Percentiles rank a stretch among this genome's conserved stretches.
These are phyloP conservation scores for Linderniella brevidens DNA, from an alignment of 257 asterid species.

Conservation along the genomic window DNA sequence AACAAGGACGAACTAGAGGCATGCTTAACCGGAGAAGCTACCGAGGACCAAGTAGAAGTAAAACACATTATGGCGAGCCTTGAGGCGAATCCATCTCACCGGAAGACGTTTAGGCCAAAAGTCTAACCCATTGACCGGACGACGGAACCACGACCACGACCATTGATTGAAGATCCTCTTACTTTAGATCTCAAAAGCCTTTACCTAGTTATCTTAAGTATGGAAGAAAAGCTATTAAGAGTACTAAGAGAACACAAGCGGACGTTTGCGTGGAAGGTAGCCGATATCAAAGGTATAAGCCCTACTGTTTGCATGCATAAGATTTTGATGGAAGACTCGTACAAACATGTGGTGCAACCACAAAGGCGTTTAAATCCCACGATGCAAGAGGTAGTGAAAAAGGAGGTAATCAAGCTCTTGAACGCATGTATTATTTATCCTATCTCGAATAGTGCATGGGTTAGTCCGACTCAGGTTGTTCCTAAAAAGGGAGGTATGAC, in stretches of 20 bases:
- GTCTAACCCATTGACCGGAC: background rate
- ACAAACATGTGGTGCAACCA: background rate
- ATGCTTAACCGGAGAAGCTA: too few species aligned
- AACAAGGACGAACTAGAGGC: too few species aligned
- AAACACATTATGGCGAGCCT: too few species aligned
- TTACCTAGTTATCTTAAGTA: background rate
- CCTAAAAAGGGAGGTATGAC: slow-evolving; percentile 2
- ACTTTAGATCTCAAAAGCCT: background rate
- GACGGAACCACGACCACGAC: background rate
- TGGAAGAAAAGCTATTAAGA: background rate
- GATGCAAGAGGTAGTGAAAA: background rate
- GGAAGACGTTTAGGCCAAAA: background rate
- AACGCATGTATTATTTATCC: background rate
- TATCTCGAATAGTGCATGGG: background rate
- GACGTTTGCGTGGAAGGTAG: background rate
- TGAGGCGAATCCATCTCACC: too few species aligned
- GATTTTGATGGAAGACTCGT: background rate
- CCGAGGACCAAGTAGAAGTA: too few species aligned
- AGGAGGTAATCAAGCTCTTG: background rate
- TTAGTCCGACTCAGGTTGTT: background rate
- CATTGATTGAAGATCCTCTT: background rate
- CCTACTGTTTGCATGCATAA: background rate
- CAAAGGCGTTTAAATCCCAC: background rate
- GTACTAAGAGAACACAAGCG: background rate
- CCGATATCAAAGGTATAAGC: background rate